Conservation (phyloP, 257 asterid genomes). For the Phtheirospermum japonicum region DNA sequence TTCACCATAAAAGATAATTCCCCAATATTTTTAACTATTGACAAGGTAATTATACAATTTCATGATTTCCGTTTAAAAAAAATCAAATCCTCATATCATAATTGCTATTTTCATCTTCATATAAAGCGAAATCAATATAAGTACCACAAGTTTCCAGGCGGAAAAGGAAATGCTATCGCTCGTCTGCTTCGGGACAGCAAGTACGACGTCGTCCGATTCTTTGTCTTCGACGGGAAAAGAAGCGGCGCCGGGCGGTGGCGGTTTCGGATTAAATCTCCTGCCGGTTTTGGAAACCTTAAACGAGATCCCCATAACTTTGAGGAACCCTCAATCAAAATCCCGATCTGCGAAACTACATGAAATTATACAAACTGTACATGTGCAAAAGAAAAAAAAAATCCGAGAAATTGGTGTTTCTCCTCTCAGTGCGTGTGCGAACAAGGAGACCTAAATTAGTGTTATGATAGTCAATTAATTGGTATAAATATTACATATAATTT, state of each 20-base stretch:
- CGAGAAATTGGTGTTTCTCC: not conserved
- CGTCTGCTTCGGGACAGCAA: slow-evolving; percentile 30
- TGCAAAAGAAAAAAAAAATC: not conserved
- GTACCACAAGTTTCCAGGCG: slow-evolving; percentile 39
- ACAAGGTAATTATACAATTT: not conserved
- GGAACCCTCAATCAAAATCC: slow-evolving; percentile 24
- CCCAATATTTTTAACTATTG: not conserved
- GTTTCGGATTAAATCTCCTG: slow-evolving; percentile 53
- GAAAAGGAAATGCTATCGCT: slow-evolving; percentile 32
- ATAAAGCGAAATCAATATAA: not conserved
- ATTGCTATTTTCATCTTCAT: slow-evolving; percentile 12
- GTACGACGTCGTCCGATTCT: slow-evolving; percentile 28
- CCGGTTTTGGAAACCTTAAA: slow-evolving; percentile 82
- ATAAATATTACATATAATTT: no score
- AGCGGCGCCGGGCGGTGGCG: slow-evolving; percentile 30
- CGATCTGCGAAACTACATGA: slow-evolving; percentile 20
- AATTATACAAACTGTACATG: not conserved
- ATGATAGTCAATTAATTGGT: no score
- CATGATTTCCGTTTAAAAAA: not conserved
- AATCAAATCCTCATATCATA: not conserved
- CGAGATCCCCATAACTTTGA: slow-evolving; percentile 76
- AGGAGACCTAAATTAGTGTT: no score
- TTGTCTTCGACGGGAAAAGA: slow-evolving; percentile 28
- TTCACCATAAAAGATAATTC: not conserved
- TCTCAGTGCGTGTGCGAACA: no score